A percentile compares a stretch with the other conserved stretches of the same genome.
These are phyloP conservation scores for Termitomyces sp. DNA, from an alignment of 768 basidiomycete genomes.

Conservation along the genomic window DNA sequence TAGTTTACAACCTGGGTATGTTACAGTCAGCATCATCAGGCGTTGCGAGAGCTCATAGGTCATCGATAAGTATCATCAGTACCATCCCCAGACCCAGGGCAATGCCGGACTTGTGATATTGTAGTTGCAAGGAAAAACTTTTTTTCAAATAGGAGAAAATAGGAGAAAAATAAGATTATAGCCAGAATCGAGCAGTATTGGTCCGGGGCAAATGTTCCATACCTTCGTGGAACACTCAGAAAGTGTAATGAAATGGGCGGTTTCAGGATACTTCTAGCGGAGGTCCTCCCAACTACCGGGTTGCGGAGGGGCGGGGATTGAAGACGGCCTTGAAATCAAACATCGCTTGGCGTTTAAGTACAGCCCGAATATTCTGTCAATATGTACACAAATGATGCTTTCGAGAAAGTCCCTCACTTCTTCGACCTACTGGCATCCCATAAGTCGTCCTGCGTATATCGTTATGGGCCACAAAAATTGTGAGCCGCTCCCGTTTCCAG, in stretches of 20 bases:
- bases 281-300: neutral
- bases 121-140: neutral
- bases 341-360: neutral
- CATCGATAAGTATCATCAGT: neutral
- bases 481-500: neutral
- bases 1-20: neutral
- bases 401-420: neutral
- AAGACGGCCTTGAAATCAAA: conserved; percentile 4
- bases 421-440: neutral
- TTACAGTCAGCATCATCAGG: neutral
- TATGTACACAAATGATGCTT: neutral
- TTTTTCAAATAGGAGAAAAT: neutral
- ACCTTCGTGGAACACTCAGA: neutral
- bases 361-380: neutral
- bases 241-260: neutral
- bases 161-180: neutral
- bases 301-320: conserved; percentile 1
- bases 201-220: neutral
- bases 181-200: too few relatives aligned
- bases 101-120: neutral
- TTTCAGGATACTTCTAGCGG: too few relatives aligned
- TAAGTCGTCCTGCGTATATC: neutral
- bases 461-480: neutral
- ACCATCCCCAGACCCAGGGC: neutral
- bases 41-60: neutral